Percentiles rank a stretch among this genome's conserved stretches.
phyloP scores from a whole-genome alignment of 257 asterid genomes.

The Forsythia viridissima region DNA sequence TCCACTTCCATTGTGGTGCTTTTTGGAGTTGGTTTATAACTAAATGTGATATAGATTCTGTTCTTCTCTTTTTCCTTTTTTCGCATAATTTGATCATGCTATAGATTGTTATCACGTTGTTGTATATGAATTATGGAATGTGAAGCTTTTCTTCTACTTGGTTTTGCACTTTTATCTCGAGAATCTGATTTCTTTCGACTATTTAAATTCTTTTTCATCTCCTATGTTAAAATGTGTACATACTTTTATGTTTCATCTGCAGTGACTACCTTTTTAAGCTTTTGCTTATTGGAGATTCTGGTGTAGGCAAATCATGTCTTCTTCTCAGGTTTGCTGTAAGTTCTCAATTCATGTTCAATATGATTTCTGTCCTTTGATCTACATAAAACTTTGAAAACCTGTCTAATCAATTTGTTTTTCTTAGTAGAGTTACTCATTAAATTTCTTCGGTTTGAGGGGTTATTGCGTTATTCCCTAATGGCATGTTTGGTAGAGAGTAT shows the following conservation, averaged over 20 bases:
- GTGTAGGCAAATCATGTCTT: slow-evolving; percentile 76
- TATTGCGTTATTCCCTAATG: not conserved
- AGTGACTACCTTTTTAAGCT: slow-evolving; percentile 78
- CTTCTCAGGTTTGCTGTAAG: slow-evolving; percentile 83
- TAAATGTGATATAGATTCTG: not conserved
- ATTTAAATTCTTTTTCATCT: not conserved
- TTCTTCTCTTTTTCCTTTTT: not conserved
- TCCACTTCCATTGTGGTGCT: not conserved
- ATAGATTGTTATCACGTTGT: not conserved
- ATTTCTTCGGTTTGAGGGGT: not conserved
- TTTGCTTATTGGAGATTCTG: slow-evolving; percentile 77
- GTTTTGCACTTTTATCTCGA: not conserved
- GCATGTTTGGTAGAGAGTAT: not conserved
- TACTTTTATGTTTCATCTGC: slow-evolving; percentile 19
- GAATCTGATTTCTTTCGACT: not conserved
- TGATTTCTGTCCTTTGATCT: not conserved
- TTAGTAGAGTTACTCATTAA: not conserved
- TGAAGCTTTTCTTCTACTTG: not conserved
- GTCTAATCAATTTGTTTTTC: not conserved
- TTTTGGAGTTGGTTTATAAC: not conserved
- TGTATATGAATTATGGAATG: not conserved
- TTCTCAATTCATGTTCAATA: slow-evolving; percentile 12
- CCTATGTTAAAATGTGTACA: slow-evolving; percentile 7
- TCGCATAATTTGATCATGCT: not conserved
- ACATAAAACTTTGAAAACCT: not conserved